Percentiles rank a stretch among this genome's conserved stretches.
phyloP scores from a whole-genome alignment of 23 red algal species.

The Chondrus crispus region DNA sequence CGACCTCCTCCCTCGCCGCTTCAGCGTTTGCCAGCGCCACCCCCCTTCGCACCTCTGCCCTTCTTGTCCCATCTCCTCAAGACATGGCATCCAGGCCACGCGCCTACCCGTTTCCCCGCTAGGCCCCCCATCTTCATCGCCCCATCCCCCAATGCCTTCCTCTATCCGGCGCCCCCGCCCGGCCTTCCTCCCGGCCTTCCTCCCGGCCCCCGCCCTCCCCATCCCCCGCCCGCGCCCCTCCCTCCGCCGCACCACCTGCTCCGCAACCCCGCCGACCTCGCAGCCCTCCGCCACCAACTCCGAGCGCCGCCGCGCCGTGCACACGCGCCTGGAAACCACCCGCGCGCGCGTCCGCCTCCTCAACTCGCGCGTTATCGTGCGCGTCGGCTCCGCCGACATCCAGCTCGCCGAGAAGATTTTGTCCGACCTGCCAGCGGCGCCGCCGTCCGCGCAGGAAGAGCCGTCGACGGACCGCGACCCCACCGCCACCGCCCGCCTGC shows the following conservation, averaged over 20 bases:
- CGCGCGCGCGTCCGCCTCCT: neutral
- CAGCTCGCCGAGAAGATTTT: neutral
- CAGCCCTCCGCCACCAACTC: neutral
- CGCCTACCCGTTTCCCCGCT: no score
- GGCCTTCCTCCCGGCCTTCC: neutral
- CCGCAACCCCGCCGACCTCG: neutral
- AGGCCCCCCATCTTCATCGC: no score
- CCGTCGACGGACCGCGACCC: neutral
- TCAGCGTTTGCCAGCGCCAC: no score
- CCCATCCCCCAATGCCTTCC: no score
- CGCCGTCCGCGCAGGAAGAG: neutral
- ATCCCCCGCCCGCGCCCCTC: neutral
- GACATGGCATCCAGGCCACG: no score
- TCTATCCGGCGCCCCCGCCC: neutral
- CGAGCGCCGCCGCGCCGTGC: neutral
- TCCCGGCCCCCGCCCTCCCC: neutral
- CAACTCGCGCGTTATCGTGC: constrained; percentile 26
- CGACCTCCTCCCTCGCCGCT: no score
- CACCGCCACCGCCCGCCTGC: neutral
- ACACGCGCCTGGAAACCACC: neutral
- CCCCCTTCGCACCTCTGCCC: no score
- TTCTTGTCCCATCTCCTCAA: no score
- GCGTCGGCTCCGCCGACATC: constrained; percentile 26
- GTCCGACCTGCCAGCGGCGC: neutral
- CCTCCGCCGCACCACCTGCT: neutral